These are phyloP conservation scores for Tephrocybe sp. DNA, from an alignment of 768 basidiomycete genomes.

Conservation along the genomic window DNA sequence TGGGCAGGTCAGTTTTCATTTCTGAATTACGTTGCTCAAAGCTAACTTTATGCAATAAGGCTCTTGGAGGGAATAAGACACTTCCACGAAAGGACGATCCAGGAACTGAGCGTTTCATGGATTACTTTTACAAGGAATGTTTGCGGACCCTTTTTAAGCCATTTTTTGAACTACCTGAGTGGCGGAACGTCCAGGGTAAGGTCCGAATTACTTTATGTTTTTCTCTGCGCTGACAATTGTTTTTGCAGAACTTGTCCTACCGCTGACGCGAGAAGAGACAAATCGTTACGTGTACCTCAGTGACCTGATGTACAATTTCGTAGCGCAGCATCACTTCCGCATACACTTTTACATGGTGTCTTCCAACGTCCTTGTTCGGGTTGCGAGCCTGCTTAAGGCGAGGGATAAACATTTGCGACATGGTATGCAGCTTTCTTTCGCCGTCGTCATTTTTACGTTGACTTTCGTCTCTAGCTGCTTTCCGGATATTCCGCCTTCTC, in stretches of 20 bases:
- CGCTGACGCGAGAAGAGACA: constrained; percentile 68
- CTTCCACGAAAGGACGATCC: constrained; percentile 75
- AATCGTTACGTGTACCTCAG: constrained; percentile 87
- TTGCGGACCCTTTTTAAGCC: constrained; percentile 80
- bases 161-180: constrained; percentile 70
- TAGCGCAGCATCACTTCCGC: constrained; percentile 87
- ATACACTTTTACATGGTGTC: constrained; percentile 90
- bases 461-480: constrained; percentile 58
- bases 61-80: constrained; percentile 35
- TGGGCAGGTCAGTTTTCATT: constrained; percentile 21
- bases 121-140: constrained; percentile 90
- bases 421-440: constrained; percentile 48
- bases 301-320: constrained; percentile 87
- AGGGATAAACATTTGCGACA: constrained; percentile 92
- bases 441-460: constrained; percentile 2
- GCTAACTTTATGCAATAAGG: constrained; percentile 27
- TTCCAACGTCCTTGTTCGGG: constrained; percentile 66
- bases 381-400: constrained; percentile 75
- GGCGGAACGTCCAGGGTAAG: constrained; percentile 35
- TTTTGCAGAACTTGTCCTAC: constrained; percentile 45
- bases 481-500: constrained; percentile 88
- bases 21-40: background rate
- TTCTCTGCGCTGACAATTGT: constrained; percentile 2
- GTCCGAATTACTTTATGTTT: background rate
- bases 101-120: constrained; percentile 83